Conservation (phyloP, 495 filamentous ascomycete species). For the Aspergillus homomorphus region DNA sequence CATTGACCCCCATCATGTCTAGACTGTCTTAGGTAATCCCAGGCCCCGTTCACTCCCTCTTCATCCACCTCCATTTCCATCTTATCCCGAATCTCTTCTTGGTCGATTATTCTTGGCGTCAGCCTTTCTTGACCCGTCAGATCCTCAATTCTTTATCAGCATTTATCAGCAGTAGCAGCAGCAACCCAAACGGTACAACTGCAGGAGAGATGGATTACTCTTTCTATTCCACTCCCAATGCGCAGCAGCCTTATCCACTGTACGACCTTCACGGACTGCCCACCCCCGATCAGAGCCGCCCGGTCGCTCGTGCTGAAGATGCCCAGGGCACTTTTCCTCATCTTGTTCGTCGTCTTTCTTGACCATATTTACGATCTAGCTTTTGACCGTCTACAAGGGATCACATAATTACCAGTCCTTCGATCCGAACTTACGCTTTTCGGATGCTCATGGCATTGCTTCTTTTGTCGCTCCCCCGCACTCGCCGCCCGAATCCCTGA, state of each 20-base stretch:
- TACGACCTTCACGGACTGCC: conserved; percentile 40
- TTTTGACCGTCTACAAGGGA: not conserved
- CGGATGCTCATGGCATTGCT: conserved; percentile 25
- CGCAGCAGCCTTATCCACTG: conserved; percentile 38
- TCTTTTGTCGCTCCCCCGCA: conserved; percentile 38
- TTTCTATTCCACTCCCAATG: conserved; percentile 31
- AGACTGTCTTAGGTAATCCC: not conserved
- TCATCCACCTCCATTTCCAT: not conserved
- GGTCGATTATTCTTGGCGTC: not conserved
- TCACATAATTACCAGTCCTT: conserved; percentile 37
- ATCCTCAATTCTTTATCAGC: not conserved
- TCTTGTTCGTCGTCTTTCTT: conserved; percentile 21
- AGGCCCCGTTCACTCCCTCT: not conserved
- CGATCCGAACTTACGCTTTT: conserved; percentile 35
- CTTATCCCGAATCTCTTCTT: not conserved
- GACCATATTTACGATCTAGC: too few relatives aligned
- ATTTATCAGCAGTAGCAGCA: not conserved
- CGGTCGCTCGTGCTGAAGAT: conserved; percentile 23
- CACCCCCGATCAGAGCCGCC: conserved; percentile 34
- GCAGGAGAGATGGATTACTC: conserved; percentile 39
- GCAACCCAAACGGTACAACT: not conserved
- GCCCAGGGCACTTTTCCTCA: conserved; percentile 29
- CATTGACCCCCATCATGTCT: not conserved
- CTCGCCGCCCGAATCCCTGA: conserved; percentile 46
- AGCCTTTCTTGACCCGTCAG: not conserved